phyloP scores from a whole-genome alignment of 441 rosid species.

The Adansonia madagascariensis region DNA sequence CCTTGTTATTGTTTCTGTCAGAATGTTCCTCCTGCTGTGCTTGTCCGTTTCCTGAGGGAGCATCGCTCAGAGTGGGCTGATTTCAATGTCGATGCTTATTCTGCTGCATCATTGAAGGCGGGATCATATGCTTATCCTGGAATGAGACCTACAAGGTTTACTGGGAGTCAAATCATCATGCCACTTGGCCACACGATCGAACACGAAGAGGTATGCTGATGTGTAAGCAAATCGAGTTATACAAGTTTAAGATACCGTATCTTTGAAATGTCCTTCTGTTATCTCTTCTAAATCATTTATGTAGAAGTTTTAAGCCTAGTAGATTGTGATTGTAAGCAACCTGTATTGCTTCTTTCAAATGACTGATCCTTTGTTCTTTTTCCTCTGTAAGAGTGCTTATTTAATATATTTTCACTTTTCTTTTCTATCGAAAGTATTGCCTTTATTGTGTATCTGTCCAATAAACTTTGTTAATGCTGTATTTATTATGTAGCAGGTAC shows the following conservation, averaged over 20 bases:
- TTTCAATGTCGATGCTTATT: constrained; percentile 93
- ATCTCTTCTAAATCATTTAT: background rate
- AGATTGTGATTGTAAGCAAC: background rate
- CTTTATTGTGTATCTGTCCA: background rate
- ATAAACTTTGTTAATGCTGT: constrained; percentile 17
- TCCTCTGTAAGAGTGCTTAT: background rate
- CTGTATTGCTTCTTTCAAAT: background rate
- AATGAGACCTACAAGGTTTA: constrained; percentile 86
- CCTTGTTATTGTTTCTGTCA: constrained; percentile 31
- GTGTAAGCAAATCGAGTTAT: background rate
- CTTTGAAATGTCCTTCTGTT: background rate
- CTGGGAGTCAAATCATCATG: constrained; percentile 92
- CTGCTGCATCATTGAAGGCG: constrained; percentile 80
- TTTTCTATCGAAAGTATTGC: background rate
- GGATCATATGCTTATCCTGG: constrained; percentile 82
- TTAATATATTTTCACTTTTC: background rate
- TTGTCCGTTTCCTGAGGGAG: constrained; percentile 93
- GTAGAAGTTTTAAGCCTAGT: background rate
- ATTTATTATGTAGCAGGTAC: constrained; percentile 53
- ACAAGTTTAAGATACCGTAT: background rate
- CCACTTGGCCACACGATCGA: constrained; percentile 97
- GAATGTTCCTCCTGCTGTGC: constrained; percentile 94
- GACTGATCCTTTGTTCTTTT: background rate
- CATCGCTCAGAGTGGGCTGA: constrained; percentile 99
- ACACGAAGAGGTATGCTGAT: constrained; percentile 74